Evolutionary conservation across 805 yeast genomes (phyloP).

Genomic region (Lipomyces yamanashiensis): DNA sequence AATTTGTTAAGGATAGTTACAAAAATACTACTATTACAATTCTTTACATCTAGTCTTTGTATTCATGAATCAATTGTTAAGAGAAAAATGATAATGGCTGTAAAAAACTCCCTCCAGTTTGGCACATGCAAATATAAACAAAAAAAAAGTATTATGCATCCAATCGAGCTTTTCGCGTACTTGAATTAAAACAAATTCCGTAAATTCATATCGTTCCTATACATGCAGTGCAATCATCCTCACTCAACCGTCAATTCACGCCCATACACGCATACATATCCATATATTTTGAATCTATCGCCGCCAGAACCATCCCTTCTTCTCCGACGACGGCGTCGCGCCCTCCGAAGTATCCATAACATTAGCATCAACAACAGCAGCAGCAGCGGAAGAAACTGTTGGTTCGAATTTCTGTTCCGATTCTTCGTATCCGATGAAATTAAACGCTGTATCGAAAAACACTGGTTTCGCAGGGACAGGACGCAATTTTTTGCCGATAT

Average conservation of each 20-base stretch:
- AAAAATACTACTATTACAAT: not conserved
- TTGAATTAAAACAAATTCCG: no score
- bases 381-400: slow-evolving; percentile 4
- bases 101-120: no score
- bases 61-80: no score
- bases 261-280: no score
- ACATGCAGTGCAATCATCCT: no score
- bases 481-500: slow-evolving; percentile 45
- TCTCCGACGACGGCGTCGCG: slow-evolving; percentile 3
- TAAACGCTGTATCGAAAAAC: slow-evolving; percentile 86
- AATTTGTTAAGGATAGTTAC: no score
- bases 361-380: not conserved
- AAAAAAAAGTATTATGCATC: no score
- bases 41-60: no score
- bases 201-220: no score
- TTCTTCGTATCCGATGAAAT: slow-evolving; percentile 56
- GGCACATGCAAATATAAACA: not conserved
- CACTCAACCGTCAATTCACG: no score
- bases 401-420: not conserved
- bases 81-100: no score
- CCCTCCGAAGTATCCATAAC: not conserved
- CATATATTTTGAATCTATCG: slow-evolving; percentile 4
- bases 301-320: slow-evolving; percentile 35
- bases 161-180: no score
- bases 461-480: slow-evolving; percentile 86